phyloP scores from a whole-genome alignment of 2,329 filamentous ascomycete species.

The Cladosporium velox region DNA sequence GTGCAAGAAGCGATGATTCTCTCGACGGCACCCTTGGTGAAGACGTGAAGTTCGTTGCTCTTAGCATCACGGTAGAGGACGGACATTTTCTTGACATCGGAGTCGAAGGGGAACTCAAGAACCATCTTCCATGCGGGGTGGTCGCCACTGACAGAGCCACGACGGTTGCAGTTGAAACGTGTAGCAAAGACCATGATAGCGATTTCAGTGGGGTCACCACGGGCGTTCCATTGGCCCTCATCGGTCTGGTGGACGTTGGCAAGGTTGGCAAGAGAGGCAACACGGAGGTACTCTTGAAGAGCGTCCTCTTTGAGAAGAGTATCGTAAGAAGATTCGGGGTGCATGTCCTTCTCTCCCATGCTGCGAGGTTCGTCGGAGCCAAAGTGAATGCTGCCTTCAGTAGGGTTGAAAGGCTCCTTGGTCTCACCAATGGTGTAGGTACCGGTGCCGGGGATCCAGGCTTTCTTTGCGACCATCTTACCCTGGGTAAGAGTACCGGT shows the following conservation, averaged over 20 bases:
- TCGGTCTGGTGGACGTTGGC: slow-evolving; percentile 61
- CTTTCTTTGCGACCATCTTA: slow-evolving; percentile 65
- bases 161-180: slow-evolving; percentile 53
- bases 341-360: slow-evolving; percentile 21
- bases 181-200: slow-evolving; percentile 74
- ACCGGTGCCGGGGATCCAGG: slow-evolving; percentile 62
- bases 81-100: slow-evolving; percentile 74
- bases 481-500: slow-evolving; percentile 60
- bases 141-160: slow-evolving; percentile 46
- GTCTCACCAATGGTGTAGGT: slow-evolving; percentile 62
- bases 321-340: slow-evolving; percentile 21
- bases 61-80: slow-evolving; percentile 69
- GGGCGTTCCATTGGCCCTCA: slow-evolving; percentile 62
- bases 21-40: slow-evolving; percentile 71
- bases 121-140: slow-evolving; percentile 58
- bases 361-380: slow-evolving; percentile 22
- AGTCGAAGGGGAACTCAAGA: slow-evolving; percentile 73
- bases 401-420: slow-evolving; percentile 61
- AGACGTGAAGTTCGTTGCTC: slow-evolving; percentile 47
- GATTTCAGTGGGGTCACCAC: slow-evolving; percentile 71
- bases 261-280: slow-evolving; percentile 66
- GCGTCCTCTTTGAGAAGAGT: slow-evolving; percentile 27
- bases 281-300: slow-evolving; percentile 57
- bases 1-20: slow-evolving; percentile 66
- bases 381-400: slow-evolving; percentile 59